These are phyloP conservation scores for Desmodesmus armatus DNA, from an alignment of 139 green algal species.

Conservation along the genomic window DNA sequence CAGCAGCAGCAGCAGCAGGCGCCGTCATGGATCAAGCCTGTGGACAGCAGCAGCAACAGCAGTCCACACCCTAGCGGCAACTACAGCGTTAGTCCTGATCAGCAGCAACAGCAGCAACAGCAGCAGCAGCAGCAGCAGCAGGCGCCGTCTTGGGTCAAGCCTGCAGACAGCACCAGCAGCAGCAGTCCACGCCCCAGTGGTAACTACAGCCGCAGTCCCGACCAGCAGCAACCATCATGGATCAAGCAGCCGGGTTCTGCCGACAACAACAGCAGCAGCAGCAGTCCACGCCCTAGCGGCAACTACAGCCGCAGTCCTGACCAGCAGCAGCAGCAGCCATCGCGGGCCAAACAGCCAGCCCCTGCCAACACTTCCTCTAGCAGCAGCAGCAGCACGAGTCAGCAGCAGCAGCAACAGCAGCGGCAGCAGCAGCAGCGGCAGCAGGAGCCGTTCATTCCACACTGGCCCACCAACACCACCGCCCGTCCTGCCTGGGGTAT, in stretches of 20 bases:
- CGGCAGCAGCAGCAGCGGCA: neutral
- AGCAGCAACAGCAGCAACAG: constrained; percentile 20
- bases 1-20: neutral
- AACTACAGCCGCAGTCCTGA: neutral
- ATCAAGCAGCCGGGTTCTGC: neutral
- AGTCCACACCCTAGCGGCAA: neutral
- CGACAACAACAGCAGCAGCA: neutral
- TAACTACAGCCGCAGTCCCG: neutral
- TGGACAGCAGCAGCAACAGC: neutral
- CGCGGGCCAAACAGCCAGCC: neutral
- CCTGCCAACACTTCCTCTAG: neutral
- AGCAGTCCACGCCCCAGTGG: neutral
- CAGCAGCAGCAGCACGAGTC: neutral
- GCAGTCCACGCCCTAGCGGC: neutral
- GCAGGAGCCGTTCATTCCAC: no score
- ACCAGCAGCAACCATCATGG: constrained; percentile 11
- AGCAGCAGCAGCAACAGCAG: neutral
- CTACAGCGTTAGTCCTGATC: neutral
- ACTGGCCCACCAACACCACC: no score
- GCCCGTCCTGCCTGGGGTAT: no score
- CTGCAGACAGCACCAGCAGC: neutral
- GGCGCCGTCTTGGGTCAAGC: neutral
- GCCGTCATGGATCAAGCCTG: constrained; percentile 13
- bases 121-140: neutral
- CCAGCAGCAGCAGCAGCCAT: neutral